phyloP scores from a whole-genome alignment of 164 flowering plant species.

The Brasenia schreberi region DNA sequence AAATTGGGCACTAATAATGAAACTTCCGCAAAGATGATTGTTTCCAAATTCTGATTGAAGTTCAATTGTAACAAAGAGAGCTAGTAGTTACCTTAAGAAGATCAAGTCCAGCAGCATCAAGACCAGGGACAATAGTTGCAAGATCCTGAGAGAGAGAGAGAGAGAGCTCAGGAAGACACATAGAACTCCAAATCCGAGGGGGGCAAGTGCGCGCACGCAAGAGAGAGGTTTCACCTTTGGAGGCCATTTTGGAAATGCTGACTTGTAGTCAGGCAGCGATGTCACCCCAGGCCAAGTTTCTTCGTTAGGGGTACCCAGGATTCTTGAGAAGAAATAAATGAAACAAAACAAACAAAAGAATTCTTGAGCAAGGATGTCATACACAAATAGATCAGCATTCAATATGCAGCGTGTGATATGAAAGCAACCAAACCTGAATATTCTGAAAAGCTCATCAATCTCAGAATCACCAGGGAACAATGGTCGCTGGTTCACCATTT shows the following conservation, averaged over 20 bases:
- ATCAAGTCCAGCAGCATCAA: conserved; percentile 74
- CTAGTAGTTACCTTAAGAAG: conserved; percentile 66
- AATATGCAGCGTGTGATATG: neutral
- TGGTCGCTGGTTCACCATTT: conserved; percentile 89
- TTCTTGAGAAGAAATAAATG: conserved; percentile 18
- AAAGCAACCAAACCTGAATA: conserved; percentile 56
- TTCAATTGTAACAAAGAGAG: neutral
- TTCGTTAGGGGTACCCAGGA: conserved; percentile 86
- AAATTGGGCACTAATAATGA: no score
- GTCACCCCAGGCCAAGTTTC: conserved; percentile 93
- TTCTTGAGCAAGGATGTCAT: neutral
- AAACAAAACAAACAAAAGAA: neutral
- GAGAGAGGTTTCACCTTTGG: conserved; percentile 34
- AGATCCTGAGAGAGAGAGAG: conserved; percentile 44
- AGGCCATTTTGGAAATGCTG: conserved; percentile 88
- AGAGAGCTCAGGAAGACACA: neutral
- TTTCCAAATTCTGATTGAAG: no score
- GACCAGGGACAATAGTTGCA: conserved; percentile 56
- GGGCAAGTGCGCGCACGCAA: neutral
- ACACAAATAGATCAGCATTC: neutral
- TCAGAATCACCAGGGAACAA: conserved; percentile 98
- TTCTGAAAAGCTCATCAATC: conserved; percentile 90
- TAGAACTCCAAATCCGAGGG: neutral
- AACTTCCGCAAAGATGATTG: no score
- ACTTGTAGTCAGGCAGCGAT: conserved; percentile 80